Evolutionary conservation across 1,284 basidiomycete species (phyloP).

Genomic region (Grifola frondosa): DNA sequence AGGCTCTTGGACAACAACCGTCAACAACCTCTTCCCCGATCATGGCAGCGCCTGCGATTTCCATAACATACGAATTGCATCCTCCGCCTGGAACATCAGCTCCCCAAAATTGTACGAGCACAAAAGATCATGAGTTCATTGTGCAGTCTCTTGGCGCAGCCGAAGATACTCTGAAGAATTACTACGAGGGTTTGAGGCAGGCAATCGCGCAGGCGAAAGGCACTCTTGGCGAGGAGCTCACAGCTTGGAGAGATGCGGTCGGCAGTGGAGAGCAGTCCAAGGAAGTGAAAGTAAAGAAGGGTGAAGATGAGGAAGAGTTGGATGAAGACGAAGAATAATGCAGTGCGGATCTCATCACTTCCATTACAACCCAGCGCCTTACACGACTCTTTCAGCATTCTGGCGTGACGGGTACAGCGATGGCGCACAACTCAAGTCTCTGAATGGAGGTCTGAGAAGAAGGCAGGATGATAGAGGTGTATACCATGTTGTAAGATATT

Average conservation of each 20-base stretch:
- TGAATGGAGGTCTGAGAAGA: no score
- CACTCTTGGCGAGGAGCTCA: slow-evolving; percentile 60
- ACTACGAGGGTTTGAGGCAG: slow-evolving; percentile 50
- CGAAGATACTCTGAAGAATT: slow-evolving; percentile 35
- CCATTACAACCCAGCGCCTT: no score
- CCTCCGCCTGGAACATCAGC: slow-evolving; percentile 38
- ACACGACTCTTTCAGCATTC: no score
- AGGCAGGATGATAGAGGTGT: slow-evolving; percentile 15
- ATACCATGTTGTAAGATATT: slow-evolving; percentile 18
- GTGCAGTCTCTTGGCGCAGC: slow-evolving; percentile 29
- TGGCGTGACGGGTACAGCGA: no score
- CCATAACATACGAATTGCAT: slow-evolving; percentile 50
- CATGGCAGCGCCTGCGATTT: slow-evolving; percentile 42
- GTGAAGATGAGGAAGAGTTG: slow-evolving; percentile 43
- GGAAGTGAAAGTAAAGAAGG: slow-evolving; percentile 33
- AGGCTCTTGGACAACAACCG: slow-evolving; percentile 17
- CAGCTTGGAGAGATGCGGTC: slow-evolving; percentile 67
- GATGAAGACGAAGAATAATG: slow-evolving; percentile 38
- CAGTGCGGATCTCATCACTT: no score
- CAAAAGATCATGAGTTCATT: slow-evolving; percentile 38
- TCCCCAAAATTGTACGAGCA: slow-evolving; percentile 28
- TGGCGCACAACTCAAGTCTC: no score
- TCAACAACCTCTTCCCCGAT: slow-evolving; percentile 9
- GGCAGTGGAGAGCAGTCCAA: slow-evolving; percentile 56
- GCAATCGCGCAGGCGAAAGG: slow-evolving; percentile 52